These are phyloP conservation scores for Metarhizium brunneum DNA, from an alignment of 2,329 filamentous ascomycete species.

Conservation along the genomic window DNA sequence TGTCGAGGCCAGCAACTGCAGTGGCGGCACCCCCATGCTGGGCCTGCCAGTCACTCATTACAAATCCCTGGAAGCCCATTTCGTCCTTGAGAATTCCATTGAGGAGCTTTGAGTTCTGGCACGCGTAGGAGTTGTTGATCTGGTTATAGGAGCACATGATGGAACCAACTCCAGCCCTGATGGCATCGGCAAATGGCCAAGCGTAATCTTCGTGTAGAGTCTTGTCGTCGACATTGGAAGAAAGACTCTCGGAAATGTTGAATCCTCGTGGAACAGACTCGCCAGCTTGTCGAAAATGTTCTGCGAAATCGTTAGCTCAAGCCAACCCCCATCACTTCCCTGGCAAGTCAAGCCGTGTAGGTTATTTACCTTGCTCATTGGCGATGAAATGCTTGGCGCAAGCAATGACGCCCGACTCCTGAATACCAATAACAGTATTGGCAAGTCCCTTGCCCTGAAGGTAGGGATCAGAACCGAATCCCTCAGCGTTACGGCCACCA, in stretches of 20 bases:
- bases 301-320: conserved; percentile 20
- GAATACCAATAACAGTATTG: conserved; percentile 69
- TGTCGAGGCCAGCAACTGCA: conserved; percentile 67
- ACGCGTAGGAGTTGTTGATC: conserved; percentile 71
- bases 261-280: conserved; percentile 45
- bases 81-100: conserved; percentile 73
- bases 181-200: conserved; percentile 70
- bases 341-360: not conserved
- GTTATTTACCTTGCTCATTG: conserved; percentile 54
- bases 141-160: conserved; percentile 67
- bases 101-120: conserved; percentile 68
- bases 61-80: conserved; percentile 71
- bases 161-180: conserved; percentile 55
- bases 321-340: too few relatives aligned
- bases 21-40: conserved; percentile 60
- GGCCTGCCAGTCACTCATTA: conserved; percentile 74
- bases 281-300: conserved; percentile 59
- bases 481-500: conserved; percentile 55
- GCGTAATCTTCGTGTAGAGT: conserved; percentile 68
- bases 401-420: conserved; percentile 72
- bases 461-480: conserved; percentile 62
- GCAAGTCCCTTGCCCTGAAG: conserved; percentile 64
- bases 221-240: conserved; percentile 60
- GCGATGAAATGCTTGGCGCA: conserved; percentile 69
- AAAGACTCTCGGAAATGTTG: conserved; percentile 51